Base-by-base conservation (phyloP, 352 stramenopile genomes). In the Phytophthora colocasiae region DNA sequence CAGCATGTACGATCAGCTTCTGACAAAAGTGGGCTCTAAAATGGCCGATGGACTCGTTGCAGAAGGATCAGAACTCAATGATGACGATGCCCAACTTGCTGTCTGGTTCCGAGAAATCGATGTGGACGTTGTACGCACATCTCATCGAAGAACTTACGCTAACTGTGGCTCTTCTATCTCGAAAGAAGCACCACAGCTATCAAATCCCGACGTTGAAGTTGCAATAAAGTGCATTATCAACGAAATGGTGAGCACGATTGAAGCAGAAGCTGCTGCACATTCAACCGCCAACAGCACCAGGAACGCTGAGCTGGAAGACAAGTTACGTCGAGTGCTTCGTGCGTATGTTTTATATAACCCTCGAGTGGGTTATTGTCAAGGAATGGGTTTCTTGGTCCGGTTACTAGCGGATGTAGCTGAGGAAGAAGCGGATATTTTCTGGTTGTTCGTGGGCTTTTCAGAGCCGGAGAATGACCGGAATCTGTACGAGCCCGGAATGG, bases 321-420 rank as follows among this genome's bases (percentile, higher is more conserved):
- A 84, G 47, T 87, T 93, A 40, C 84, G 89, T 27, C 83, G 89
- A 7, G 82, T 96, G 1, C 66, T 96, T 39, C 80, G 85, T 17
- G 87, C 87, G 4, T 95, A 94, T 48, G 82, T 90, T 14, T 75
- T 92, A 66, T 90, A 93, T 70, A 95, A 95, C 36, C 87, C 87
- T 2, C 73, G 79, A 3, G 83, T 95, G 0, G 87, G 87, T 14
- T 96, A 96, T 63, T 95, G 85, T 58, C 89, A 96, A 72, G 89
- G 89, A n/a, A 93, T 96, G 84, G 92, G 90, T 32, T 94, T 95
- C 41, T 69, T 96, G 41, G 83, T 93, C 6, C 74, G 83, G 0
- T 77, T 93, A 38, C 61, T 96, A 11, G 76, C 90, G 26, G 82
- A 93, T 39, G 78, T 91, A 10, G 71, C 81, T 0, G 68, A 83